Base-by-base conservation (phyloP, 768 basidiomycete species). In the Suillus fuscotomentosus region DNA sequence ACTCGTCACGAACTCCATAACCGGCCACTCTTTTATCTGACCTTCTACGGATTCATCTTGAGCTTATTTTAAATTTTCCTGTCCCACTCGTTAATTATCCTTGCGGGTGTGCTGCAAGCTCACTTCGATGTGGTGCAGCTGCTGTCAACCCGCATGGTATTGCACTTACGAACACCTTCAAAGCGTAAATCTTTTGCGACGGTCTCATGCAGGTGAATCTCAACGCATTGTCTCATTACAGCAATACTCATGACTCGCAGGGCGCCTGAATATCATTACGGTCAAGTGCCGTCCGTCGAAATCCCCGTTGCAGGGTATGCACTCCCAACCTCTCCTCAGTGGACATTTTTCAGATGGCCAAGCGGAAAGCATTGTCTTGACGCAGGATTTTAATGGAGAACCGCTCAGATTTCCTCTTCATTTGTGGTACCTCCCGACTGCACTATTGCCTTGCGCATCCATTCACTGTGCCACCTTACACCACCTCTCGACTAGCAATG, bases 81-180 rank as follows among this genome's bases (percentile, higher is more conserved):
- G 24, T 60, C 66, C 77, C 88, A 48, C 72, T 85, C 67, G 86
- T 90, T 69, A 89, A 88, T 72, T 87, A 89, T 67, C 90, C 90
- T 20, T 95, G 93, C 77, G 83, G 4, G 77, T 92, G 24, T 95
- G 93, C 77, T 83, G 82, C 72, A 80, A 81, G 51, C 78, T 88
- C 43, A 94, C 93, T 14, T 86, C 89, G 5, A 88, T 90, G 86
- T 92, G 91, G 91, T 94, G 92, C 73, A 88, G 88, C 68, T 91
- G 92, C 60, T 94, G 93, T 76, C 90, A 93, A 70, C 82, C 78
- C 59, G 82, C 87, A 1, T 95, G 89, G 89, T 94, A 94, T 71
- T 94, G 92, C 77, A 81, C 86, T 13, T 82, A 90, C 36, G 89
- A 92, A 62, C 92, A 94, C 71, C 84, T 91, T 31, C 83, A 86